These are phyloP conservation scores for Copromyces sp. DNA, from an alignment of 495 filamentous ascomycete genomes.

Conservation along the genomic window DNA sequence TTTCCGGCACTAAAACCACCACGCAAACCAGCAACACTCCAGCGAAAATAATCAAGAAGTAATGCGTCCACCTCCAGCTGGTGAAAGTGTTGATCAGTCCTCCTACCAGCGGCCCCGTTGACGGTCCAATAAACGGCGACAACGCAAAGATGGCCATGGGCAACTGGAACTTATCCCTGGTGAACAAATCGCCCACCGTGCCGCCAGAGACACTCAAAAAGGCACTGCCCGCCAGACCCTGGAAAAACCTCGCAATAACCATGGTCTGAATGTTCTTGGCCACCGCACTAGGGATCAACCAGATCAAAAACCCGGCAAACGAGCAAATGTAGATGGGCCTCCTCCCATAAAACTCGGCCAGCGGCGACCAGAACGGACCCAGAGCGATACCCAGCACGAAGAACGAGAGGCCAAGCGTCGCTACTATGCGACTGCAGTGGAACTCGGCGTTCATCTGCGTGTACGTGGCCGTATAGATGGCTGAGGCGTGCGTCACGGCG, in stretches of 20 bases:
- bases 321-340: constrained; percentile 73
- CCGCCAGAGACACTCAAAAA: constrained; percentile 88
- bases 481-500: constrained; percentile 87
- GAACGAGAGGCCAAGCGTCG: constrained; percentile 68
- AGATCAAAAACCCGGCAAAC: constrained; percentile 71
- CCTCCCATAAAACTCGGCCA: constrained; percentile 79
- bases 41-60: constrained; percentile 74
- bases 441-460: constrained; percentile 73
- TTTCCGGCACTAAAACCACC: constrained; percentile 73
- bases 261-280: constrained; percentile 76
- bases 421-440: constrained; percentile 53
- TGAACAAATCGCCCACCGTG: constrained; percentile 84
- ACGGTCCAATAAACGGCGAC: constrained; percentile 65
- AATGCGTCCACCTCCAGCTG: constrained; percentile 87
- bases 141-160: constrained; percentile 60
- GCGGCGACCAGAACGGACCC: constrained; percentile 56
- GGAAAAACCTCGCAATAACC: constrained; percentile 73
- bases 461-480: constrained; percentile 84
- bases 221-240: constrained; percentile 74
- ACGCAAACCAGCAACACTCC: constrained; percentile 50
- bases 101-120: constrained; percentile 46
- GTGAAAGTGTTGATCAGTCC: constrained; percentile 63
- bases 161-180: constrained; percentile 57
- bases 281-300: constrained; percentile 80
- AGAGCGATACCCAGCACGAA: constrained; percentile 69